Base-by-base conservation (phyloP, 176 grass and related monocot species). In the maize (Zea mays) region DNA sequence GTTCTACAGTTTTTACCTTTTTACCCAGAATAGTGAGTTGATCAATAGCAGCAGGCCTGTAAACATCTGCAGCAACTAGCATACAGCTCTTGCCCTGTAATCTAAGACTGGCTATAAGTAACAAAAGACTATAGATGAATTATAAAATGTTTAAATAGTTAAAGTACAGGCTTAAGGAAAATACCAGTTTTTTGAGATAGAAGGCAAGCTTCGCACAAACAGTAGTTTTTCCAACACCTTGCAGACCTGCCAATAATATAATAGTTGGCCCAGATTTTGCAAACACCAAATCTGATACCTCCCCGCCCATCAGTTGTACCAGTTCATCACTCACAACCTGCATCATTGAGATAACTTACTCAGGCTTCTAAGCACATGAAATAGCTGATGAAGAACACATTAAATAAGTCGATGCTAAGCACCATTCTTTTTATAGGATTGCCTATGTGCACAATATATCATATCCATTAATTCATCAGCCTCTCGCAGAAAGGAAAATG, bases 31-130 rank as follows among this genome's bases (percentile, higher is more conserved):
- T 87, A 47, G 75, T 81, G 47, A 99, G 92, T 85, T 99, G 96
- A 81, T 99, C 96, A 79, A 99, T 95, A 67, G 96, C 96, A 79
- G 96, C 96, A 85, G 96, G 96, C 85, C 96, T 88, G 85, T 99
- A 95, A 75, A 99, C 92, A 81, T 99, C 96, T 55, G 92, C 90
- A 75, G 96, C 96, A 13, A 99, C 84, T 59, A 95, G 86, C 92
- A 99, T 90, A 63, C 92, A 99, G 65, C 96, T 95, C 86, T 93
- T 99, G 27, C 92, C 96, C 96, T 99, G 92, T 80, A 90, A 93
- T 62, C 82, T 63, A 56, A 75, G 48, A 79, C 10, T 43, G 75
- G 66, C 54, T 78, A 83, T 91, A 84, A 89, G 78, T 82, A 88
- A 69, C 65, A 46, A 76, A 55, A 74, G 54, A 19, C 54, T 19